These are phyloP conservation scores for Solanum corneliomulleri DNA, from an alignment of 257 asterid genomes.

Conservation along the genomic window DNA sequence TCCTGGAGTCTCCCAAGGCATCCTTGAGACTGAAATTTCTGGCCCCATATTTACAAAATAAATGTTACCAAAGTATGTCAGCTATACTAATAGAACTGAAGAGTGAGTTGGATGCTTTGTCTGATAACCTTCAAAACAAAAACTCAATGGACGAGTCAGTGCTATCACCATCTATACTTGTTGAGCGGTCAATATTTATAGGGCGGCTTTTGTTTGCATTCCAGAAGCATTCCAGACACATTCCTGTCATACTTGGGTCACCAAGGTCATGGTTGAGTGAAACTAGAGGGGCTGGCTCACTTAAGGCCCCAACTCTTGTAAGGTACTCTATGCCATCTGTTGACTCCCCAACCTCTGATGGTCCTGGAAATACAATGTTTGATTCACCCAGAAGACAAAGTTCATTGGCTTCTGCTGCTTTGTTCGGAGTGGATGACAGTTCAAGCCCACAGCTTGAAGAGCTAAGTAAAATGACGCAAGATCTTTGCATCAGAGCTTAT, in stretches of 20 bases:
- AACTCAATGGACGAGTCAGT: constrained; percentile 28
- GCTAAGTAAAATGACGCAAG: constrained; percentile 54
- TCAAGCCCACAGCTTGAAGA: constrained; percentile 84
- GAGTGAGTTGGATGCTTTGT: constrained; percentile 62
- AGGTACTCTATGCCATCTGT: constrained; percentile 29
- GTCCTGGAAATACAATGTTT: constrained; percentile 49
- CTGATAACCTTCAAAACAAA: constrained; percentile 35
- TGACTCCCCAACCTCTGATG: constrained; percentile 34
- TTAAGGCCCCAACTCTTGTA: constrained; percentile 24
- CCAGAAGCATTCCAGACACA: constrained; percentile 87
- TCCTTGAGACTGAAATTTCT: constrained; percentile 65
- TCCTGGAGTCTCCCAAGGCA: constrained; percentile 90
- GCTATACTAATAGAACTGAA: constrained; percentile 49
- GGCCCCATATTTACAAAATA: constrained; percentile 74
- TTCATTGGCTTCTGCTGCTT: constrained; percentile 54
- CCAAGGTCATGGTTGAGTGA: constrained; percentile 86
- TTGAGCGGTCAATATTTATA: constrained; percentile 78
- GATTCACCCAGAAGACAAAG: constrained; percentile 66
- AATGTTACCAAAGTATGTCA: constrained; percentile 67
- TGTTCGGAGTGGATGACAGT: constrained; percentile 65
- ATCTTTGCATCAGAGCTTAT: constrained; percentile 78
- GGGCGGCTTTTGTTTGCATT: constrained; percentile 92
- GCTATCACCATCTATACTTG: constrained; percentile 50
- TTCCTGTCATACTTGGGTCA: constrained; percentile 87
- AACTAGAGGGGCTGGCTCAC: constrained; percentile 20